Conservation (phyloP, 208 protist genomes). For the Acanthamoeba lenticulata region DNA sequence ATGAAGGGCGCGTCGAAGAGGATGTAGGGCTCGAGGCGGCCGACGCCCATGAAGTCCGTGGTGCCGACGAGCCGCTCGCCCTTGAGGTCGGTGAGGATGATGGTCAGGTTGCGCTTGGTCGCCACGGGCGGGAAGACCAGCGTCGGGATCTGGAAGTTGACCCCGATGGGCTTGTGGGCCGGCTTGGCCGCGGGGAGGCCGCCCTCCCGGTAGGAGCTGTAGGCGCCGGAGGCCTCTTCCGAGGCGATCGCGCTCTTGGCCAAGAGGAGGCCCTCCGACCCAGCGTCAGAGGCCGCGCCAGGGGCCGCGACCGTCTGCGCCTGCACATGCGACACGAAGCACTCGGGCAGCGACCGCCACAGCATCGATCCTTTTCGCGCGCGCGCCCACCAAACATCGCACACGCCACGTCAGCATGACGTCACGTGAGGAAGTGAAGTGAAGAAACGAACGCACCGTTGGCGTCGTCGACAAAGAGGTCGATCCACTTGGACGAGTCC, state of each 20-base stretch:
- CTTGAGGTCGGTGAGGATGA: conserved; percentile 54
- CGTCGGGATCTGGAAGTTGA: conserved; percentile 46
- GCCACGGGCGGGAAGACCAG: conserved; percentile 43
- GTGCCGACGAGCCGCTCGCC: conserved; percentile 8
- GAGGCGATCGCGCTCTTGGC: neutral
- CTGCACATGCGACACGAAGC: conserved; percentile 31
- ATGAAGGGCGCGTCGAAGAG: conserved; percentile 61
- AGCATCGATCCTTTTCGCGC: neutral
- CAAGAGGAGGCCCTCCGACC: neutral
- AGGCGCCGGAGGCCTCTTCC: neutral
- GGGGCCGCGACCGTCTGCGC: neutral
- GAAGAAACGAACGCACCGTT: neutral
- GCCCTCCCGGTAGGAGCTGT: neutral
- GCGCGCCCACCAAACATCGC: no score
- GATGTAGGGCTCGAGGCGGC: conserved; percentile 13
- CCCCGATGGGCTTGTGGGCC: neutral
- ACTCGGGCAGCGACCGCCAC: conserved; percentile 26
- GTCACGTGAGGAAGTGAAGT: no score
- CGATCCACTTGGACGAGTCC: neutral
- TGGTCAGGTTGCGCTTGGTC: conserved; percentile 32
- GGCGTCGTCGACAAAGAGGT: neutral
- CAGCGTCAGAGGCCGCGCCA: neutral
- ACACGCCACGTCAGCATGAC: no score
- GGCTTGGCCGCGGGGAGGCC: neutral
- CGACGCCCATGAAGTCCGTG: conserved; percentile 5